These are phyloP conservation scores for Fusarium sacchari DNA, from an alignment of 2,329 filamentous ascomycete genomes.

Conservation along the genomic window DNA sequence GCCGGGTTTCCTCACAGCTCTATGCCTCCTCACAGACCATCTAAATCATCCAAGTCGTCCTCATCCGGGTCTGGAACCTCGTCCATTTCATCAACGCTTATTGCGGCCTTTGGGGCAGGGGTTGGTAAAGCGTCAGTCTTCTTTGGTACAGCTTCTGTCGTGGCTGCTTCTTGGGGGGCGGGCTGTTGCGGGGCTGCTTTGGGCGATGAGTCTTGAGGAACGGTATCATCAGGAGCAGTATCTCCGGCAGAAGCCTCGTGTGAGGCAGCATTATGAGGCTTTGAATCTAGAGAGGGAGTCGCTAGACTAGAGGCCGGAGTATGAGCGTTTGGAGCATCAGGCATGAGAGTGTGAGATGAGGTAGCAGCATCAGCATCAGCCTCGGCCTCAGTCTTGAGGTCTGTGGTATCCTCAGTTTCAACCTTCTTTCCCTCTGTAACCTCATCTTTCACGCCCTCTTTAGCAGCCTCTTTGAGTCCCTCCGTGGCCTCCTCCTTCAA, in stretches of 20 bases:
- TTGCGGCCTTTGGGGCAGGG: not conserved
- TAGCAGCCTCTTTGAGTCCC: conserved; percentile 14
- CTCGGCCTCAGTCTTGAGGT: conserved; percentile 3
- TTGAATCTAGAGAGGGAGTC: conserved; percentile 1
- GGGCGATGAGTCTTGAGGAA: not conserved
- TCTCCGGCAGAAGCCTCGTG: conserved; percentile 3
- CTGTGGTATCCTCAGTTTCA: conserved; percentile 1
- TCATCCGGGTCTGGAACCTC: conserved; percentile 89
- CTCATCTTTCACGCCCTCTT: conserved; percentile 28
- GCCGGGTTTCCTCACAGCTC: not conserved
- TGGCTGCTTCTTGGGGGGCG: conserved; percentile 3
- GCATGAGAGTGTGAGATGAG: conserved; percentile 18
- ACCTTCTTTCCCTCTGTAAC: conserved; percentile 33
- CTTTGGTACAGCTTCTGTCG: conserved; percentile 18
- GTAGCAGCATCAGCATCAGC: not conserved
- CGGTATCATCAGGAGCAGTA: not conserved
- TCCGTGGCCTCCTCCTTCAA: conserved; percentile 40
- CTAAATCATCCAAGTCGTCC: conserved; percentile 90
- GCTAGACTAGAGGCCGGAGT: conserved; percentile 9
- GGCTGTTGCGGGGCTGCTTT: not conserved
- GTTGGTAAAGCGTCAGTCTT: conserved; percentile 2
- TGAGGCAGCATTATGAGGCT: not conserved
- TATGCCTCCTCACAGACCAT: conserved; percentile 64
- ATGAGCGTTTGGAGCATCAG: conserved; percentile 12
- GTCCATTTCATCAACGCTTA: conserved; percentile 47